Evolutionary conservation across 106 monocot genomes (phyloP).

Genomic region (Dendrobium huoshanense): DNA sequence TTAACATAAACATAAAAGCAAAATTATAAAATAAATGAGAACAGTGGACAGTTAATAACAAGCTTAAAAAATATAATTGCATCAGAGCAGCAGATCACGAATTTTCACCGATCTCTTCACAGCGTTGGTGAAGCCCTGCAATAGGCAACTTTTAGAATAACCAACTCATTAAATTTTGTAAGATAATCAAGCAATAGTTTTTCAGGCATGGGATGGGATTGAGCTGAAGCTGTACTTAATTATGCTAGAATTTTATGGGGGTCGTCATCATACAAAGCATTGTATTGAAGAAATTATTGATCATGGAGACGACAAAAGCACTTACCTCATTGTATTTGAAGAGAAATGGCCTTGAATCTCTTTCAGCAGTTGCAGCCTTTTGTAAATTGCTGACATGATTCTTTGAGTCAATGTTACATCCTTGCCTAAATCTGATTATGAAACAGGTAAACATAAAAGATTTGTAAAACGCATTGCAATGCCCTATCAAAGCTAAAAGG

Average conservation of each 20-base stretch:
- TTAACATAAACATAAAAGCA: too few species aligned
- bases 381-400: conserved; percentile 10
- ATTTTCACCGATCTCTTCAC: conserved; percentile 79
- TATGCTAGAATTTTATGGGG: too few species aligned
- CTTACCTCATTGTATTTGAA: conserved; percentile 95
- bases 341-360: conserved; percentile 68
- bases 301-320: neutral
- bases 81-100: conserved; percentile 57
- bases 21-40: too few species aligned
- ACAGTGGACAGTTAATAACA: too few species aligned
- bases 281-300: too few species aligned
- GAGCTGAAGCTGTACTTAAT: too few species aligned
- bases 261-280: too few species aligned
- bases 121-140: conserved; percentile 91
- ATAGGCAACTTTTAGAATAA: neutral
- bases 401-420: conserved; percentile 22
- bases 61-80: neutral
- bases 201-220: neutral
- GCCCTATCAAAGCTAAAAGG: neutral
- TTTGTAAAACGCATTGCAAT: neutral
- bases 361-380: conserved; percentile 42
- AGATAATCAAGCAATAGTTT: neutral
- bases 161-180: neutral
- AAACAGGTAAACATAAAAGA: neutral
- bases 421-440: conserved; percentile 51